Conservation (phyloP, 1,284 basidiomycete genomes). For the Trametes hirsuta region DNA sequence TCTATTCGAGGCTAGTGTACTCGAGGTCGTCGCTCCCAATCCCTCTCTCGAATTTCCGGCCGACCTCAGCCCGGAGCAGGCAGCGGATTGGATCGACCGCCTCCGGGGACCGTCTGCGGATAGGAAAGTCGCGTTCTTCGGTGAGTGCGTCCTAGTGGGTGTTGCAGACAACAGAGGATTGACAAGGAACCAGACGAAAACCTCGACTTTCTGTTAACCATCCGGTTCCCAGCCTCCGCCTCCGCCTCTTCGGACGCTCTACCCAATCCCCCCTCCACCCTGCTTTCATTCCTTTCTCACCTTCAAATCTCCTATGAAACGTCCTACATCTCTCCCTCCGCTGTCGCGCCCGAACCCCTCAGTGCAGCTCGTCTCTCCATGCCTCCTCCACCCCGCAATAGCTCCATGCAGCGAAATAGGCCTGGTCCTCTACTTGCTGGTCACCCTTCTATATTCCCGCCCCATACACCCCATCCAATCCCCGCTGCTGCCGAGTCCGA, state of each 20-base stretch:
- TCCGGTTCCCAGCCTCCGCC: constrained; percentile 39
- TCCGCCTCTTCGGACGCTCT: constrained; percentile 32
- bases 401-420: constrained; percentile 34
- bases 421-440: constrained; percentile 35
- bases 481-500: constrained; percentile 71
- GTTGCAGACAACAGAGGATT: neutral
- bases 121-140: constrained; percentile 72
- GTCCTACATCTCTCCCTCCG: constrained; percentile 70
- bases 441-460: constrained; percentile 71
- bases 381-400: constrained; percentile 29
- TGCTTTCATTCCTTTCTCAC: constrained; percentile 70
- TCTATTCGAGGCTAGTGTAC: constrained; percentile 62
- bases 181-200: constrained; percentile 64
- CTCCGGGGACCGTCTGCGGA: constrained; percentile 28
- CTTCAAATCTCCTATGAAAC: constrained; percentile 81
- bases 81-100: constrained; percentile 60
- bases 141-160: constrained; percentile 43
- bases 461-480: constrained; percentile 74
- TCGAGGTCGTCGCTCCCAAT: constrained; percentile 71
- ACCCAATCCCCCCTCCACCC: constrained; percentile 51
- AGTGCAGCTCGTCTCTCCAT: constrained; percentile 25
- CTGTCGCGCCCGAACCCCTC: constrained; percentile 26
- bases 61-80: constrained; percentile 32
- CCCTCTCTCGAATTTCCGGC: constrained; percentile 64
- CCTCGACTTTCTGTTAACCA: constrained; percentile 65